phyloP scores from a whole-genome alignment of 495 filamentous ascomycete genomes.

The Talaromyces borbonicus region DNA sequence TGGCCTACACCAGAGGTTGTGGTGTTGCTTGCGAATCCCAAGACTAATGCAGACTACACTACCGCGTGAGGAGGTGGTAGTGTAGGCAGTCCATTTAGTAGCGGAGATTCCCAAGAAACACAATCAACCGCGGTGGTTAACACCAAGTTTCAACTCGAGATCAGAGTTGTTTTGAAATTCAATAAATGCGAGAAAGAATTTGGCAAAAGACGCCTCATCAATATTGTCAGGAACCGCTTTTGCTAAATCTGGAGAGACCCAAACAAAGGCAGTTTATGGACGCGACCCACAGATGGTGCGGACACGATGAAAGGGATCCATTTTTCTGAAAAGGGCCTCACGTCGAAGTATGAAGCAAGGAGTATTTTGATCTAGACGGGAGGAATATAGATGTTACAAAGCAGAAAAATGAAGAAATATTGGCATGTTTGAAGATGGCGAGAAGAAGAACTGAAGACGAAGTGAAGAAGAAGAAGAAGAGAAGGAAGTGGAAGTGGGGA shows the following conservation, averaged over 20 bases:
- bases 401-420: neutral
- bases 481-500: neutral
- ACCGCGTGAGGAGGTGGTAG: neutral
- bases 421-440: too few species aligned
- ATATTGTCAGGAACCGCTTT: too few species aligned
- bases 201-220: too few species aligned
- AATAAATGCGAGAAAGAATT: too few species aligned
- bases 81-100: neutral
- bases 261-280: too few species aligned
- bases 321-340: neutral
- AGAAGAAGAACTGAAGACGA: too few species aligned
- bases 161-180: too few species aligned
- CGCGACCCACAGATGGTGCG: too few species aligned
- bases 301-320: neutral
- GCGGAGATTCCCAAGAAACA: neutral
- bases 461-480: neutral
- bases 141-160: neutral
- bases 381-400: too few species aligned
- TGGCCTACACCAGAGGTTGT: neutral
- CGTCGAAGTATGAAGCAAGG: too few species aligned
- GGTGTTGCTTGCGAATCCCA: neutral
- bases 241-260: too few species aligned
- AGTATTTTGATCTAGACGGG: too few species aligned
- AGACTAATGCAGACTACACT: slow-evolving; percentile 1
- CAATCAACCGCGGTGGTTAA: neutral